These are phyloP conservation scores for Usnea hakonensis DNA, from an alignment of 495 filamentous ascomycete genomes.

Conservation along the genomic window DNA sequence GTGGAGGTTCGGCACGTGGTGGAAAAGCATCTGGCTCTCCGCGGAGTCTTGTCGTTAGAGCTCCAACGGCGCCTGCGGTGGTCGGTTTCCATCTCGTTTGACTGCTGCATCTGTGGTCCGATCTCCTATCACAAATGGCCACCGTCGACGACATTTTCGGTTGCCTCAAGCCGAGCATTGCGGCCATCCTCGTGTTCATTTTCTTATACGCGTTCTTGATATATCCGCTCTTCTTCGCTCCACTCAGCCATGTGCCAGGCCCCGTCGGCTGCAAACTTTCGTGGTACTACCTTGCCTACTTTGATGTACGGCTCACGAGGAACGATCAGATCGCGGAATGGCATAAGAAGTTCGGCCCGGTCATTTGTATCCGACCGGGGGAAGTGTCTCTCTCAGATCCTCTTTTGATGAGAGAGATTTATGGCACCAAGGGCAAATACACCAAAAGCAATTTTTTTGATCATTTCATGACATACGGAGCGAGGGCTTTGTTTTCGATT, in stretches of 20 bases:
- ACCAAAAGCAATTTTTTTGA: constrained; percentile 63
- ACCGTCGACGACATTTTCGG: neutral
- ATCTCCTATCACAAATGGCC: neutral
- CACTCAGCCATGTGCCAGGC: constrained; percentile 43
- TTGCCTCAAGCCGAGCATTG: neutral
- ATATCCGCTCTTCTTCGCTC: constrained; percentile 21
- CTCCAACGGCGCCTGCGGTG: neutral
- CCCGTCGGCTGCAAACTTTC: constrained; percentile 47
- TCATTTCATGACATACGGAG: constrained; percentile 51
- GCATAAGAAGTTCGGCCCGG: constrained; percentile 49
- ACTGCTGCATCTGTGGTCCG: neutral
- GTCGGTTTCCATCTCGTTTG: neutral
- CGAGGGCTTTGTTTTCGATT: constrained; percentile 34
- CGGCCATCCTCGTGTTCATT: neutral
- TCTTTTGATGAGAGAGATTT: constrained; percentile 57
- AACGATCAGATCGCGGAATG: constrained; percentile 48
- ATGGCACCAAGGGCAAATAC: constrained; percentile 56
- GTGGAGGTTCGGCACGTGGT: neutral
- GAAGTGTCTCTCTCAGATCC: constrained; percentile 54
- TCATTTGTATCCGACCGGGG: constrained; percentile 50
- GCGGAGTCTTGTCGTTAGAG: neutral
- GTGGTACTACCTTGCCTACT: constrained; percentile 45
- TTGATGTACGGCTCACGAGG: constrained; percentile 47
- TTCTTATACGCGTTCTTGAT: neutral
- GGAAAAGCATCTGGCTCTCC: neutral